Conservation (phyloP, 306 rosid species). For the Trifolium dubium region DNA sequence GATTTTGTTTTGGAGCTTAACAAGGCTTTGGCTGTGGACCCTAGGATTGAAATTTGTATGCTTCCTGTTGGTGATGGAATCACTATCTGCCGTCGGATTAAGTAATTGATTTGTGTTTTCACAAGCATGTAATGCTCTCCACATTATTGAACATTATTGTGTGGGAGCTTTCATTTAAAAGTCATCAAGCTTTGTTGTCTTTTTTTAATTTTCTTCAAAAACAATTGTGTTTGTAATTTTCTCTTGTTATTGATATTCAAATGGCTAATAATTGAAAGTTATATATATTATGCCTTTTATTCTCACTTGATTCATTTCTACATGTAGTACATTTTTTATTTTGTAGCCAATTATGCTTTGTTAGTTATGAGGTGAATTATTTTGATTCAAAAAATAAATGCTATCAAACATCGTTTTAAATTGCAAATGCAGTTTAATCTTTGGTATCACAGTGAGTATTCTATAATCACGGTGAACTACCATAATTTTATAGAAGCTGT, state of each 20-base stretch:
- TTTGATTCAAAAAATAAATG: not conserved
- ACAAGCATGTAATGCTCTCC: slow-evolving; percentile 15
- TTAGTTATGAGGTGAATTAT: no score
- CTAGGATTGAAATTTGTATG: slow-evolving; percentile 89
- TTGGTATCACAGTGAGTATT: no score
- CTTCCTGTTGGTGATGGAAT: slow-evolving; percentile 91
- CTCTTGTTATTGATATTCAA: slow-evolving; percentile 10
- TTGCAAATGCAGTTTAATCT: not conserved
- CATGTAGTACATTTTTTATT: not conserved
- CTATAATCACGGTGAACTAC: no score
- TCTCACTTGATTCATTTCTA: not conserved
- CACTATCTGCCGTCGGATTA: slow-evolving; percentile 87
- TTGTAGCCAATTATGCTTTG: not conserved
- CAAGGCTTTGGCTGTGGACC: slow-evolving; percentile 81
- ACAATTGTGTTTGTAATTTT: slow-evolving; percentile 27
- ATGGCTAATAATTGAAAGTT: slow-evolving; percentile 22
- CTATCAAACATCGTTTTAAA: not conserved
- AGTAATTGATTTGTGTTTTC: slow-evolving; percentile 17
- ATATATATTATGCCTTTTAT: not conserved
- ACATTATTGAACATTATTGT: not conserved
- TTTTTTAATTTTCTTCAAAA: slow-evolving; percentile 12
- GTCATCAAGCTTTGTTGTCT: not conserved
- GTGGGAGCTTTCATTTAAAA: slow-evolving; percentile 13
- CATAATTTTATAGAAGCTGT: no score
- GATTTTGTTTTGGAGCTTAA: slow-evolving; percentile 89